phyloP scores from a whole-genome alignment of 495 filamentous ascomycete genomes.

The Talaromyces wortmannii region DNA sequence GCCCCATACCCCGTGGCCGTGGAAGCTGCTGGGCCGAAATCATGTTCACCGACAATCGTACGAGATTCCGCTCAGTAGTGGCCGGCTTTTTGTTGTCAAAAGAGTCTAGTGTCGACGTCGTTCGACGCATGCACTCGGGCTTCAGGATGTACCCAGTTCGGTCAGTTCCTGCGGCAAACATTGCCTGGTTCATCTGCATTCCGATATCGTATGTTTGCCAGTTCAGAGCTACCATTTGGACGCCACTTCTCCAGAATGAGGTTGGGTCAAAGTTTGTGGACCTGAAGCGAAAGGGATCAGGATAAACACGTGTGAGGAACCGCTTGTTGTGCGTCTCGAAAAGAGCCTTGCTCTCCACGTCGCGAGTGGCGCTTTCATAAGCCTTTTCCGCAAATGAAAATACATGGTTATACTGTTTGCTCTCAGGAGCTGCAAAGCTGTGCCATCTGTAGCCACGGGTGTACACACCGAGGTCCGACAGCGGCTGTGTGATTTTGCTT shows the following conservation, averaged over 20 bases:
- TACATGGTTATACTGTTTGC: constrained; percentile 82
- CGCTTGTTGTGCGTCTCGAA: constrained; percentile 85
- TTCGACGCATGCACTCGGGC: constrained; percentile 70
- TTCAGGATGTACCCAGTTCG: constrained; percentile 90
- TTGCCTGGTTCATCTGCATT: constrained; percentile 93
- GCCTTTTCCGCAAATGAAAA: constrained; percentile 86
- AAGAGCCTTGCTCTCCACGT: constrained; percentile 61
- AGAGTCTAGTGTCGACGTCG: constrained; percentile 34
- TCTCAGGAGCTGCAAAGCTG: constrained; percentile 66
- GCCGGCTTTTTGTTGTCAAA: constrained; percentile 19
- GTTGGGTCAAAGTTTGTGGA: constrained; percentile 93
- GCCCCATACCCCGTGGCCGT: constrained; percentile 61
- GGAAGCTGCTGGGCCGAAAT: constrained; percentile 94
- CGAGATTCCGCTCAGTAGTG: constrained; percentile 58
- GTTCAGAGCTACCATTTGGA: constrained; percentile 94
- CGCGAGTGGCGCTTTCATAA: constrained; percentile 70
- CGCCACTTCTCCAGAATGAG: constrained; percentile 87
- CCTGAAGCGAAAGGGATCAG: constrained; percentile 65
- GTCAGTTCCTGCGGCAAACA: constrained; percentile 92
- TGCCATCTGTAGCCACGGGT: constrained; percentile 79
- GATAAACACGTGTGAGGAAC: constrained; percentile 91
- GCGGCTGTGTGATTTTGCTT: constrained; percentile 77
- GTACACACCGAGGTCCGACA: constrained; percentile 86
- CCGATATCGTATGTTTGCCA: constrained; percentile 97
- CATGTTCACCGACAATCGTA: constrained; percentile 78